Evolutionary conservation across 371 early-diverging fungal species (phyloP), one percentile per base, ranked within the genome.

Genomic region (Rhizopus arrhizus): DNA sequence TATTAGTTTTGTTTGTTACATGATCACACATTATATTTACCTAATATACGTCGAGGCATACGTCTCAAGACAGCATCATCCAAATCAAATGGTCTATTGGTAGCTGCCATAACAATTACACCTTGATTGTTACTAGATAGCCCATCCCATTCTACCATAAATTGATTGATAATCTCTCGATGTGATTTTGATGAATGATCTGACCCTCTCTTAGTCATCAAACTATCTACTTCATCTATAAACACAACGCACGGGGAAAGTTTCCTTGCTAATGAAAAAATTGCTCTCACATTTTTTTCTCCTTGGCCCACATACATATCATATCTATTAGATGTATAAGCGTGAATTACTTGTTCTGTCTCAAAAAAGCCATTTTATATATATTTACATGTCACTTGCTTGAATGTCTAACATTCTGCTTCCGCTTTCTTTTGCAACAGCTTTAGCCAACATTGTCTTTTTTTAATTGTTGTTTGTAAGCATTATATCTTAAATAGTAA

Each of bases 241-340:
- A 99, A 99, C 13, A 99, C 89, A 10, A 99, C 97, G 69, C 98
- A 93, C 1, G 99, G 99, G 10, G 92, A 77, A 5, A 97, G 75
- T 66, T 97, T 96, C 56, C 98, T 82, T 5, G 99, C 99, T 45
- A 97, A 83, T 45, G 95, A 91, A 72, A 99, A 99, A 10, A 97
- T 83, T 0, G 99, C 99, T 76, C 83, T 80, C 16, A 95, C 94
- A 56, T 96, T 94, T 74, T 96, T 97, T 74, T 99, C 99, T 42
- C 97, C 95, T 72, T 99, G 99, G 32, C 99, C 99, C n/a, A 96
- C 91, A 72, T 95, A 97, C 85, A 96, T 99, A 68, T 95, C 94
- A 64, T 95, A 97, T 85, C 96, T 99, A 68, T 95, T 94, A 64
- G 22, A 22, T 22, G 22, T 22, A 22, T 22, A 22, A 22, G 22